These are phyloP conservation scores for Colletotrichum acutatum DNA, from an alignment of 2,329 filamentous ascomycete species.

Conservation along the genomic window DNA sequence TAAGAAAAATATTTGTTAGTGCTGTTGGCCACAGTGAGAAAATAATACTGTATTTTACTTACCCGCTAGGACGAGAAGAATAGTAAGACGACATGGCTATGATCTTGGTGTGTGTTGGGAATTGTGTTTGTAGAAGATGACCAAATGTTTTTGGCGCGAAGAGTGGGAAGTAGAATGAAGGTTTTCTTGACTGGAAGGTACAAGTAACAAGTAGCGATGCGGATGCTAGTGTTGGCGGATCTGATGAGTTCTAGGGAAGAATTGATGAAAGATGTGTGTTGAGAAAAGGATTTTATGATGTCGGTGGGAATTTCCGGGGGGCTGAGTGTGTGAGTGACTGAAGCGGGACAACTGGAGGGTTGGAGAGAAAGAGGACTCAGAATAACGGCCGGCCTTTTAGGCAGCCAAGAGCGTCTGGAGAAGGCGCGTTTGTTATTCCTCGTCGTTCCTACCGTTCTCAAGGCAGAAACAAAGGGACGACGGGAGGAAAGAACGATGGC, in stretches of 20 bases:
- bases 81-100: not conserved
- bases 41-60: not conserved
- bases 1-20: not conserved
- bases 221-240: not conserved
- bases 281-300: not conserved
- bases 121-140: not conserved
- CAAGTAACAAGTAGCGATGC: not conserved
- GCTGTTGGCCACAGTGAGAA: not conserved
- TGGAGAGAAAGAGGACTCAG: too few species aligned
- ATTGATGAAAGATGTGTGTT: not conserved
- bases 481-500: too few species aligned
- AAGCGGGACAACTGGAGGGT: too few species aligned
- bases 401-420: too few species aligned
- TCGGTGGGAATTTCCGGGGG: not conserved
- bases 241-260: not conserved
- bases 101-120: not conserved
- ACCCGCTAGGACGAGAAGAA: constrained; percentile 9
- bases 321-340: not conserved
- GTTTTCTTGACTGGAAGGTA: not conserved
- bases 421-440: too few species aligned
- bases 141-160: not conserved
- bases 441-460: too few species aligned
- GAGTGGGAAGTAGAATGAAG: not conserved
- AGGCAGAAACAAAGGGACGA: too few species aligned
- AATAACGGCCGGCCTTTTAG: too few species aligned